Evolutionary conservation across 139 green algal genomes (phyloP).

Genomic region (Picochlorum costavermella): DNA sequence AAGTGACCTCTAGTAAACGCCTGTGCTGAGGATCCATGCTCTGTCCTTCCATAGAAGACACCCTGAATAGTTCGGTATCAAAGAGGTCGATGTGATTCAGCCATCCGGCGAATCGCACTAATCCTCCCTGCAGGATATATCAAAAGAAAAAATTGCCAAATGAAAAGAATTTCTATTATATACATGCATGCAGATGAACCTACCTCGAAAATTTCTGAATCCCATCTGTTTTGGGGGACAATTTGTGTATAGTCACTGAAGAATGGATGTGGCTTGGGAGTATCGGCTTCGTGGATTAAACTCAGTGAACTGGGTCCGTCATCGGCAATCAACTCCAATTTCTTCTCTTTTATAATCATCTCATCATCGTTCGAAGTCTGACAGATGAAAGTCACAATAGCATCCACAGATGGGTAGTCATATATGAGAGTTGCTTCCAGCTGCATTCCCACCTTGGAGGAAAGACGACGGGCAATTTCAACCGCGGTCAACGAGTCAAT

Average conservation of each 20-base stretch:
- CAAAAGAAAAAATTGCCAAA: too few relatives aligned
- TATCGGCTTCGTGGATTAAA: background rate
- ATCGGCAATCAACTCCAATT: background rate
- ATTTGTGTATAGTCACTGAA: background rate
- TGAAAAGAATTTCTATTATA: too few relatives aligned
- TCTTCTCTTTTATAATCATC: background rate
- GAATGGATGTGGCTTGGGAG: background rate
- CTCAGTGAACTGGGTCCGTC: background rate
- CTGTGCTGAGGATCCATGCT: conserved; percentile 70
- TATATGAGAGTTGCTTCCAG: conserved; percentile 63
- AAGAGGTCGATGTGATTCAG: conserved; percentile 45
- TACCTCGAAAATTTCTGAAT: background rate
- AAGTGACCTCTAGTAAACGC: conserved; percentile 39
- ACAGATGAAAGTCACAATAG: conserved; percentile 14
- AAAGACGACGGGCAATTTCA: conserved; percentile 49
- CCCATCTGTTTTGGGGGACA: background rate
- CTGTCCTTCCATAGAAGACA: conserved; percentile 39
- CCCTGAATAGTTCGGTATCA: conserved; percentile 35
- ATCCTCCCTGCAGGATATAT: background rate
- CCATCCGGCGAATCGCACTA: conserved; percentile 48
- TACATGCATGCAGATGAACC: too few relatives aligned
- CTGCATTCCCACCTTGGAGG: conserved; percentile 33
- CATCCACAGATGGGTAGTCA: conserved; percentile 50
- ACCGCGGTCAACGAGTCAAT: conserved; percentile 66
- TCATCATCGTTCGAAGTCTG: background rate